Percentiles rank a stretch among this genome's conserved stretches.
These are phyloP conservation scores for Helenozyma rhizophorensis DNA, from an alignment of 805 yeast species.

Conservation along the genomic window DNA sequence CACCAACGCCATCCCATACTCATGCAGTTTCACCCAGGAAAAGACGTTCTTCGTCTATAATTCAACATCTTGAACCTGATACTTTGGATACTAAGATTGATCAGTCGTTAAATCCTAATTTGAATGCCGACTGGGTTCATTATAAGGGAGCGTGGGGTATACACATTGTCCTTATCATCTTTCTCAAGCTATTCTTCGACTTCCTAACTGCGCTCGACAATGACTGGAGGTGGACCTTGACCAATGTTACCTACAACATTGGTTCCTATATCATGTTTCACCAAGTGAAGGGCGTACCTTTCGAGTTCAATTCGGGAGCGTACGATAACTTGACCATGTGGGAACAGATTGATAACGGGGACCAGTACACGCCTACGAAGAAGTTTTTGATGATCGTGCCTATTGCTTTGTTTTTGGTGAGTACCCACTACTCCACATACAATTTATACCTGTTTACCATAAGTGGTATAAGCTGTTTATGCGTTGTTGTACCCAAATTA, in stretches of 20 bases:
- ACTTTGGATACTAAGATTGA: conserved; percentile 88
- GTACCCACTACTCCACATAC: conserved; percentile 88
- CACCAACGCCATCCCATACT: conserved; percentile 17
- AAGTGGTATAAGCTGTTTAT: conserved; percentile 74
- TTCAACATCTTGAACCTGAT: conserved; percentile 92
- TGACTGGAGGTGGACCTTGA: conserved; percentile 90
- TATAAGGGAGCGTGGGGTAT: conserved; percentile 95
- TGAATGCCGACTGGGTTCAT: conserved; percentile 95
- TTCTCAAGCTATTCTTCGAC: conserved; percentile 73
- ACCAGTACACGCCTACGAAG: conserved; percentile 94
- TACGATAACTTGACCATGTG: conserved; percentile 96
- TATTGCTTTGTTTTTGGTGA: conserved; percentile 73
- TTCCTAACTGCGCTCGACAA: conserved; percentile 74
- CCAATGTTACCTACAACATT: conserved; percentile 82
- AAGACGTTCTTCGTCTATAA: conserved; percentile 80
- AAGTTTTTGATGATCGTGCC: conserved; percentile 93
- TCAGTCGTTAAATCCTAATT: conserved; percentile 81
- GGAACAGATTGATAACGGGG: conserved; percentile 97
- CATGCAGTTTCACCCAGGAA: conserved; percentile 24
- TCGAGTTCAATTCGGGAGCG: conserved; percentile 95
- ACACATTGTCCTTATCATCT: conserved; percentile 75
- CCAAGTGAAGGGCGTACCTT: conserved; percentile 94
- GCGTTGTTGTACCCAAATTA: conserved; percentile 88
- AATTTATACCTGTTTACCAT: conserved; percentile 73
- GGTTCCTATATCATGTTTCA: conserved; percentile 97